Conservation (phyloP, 805 yeast species). For the Hanseniaspora osmophila region DNA sequence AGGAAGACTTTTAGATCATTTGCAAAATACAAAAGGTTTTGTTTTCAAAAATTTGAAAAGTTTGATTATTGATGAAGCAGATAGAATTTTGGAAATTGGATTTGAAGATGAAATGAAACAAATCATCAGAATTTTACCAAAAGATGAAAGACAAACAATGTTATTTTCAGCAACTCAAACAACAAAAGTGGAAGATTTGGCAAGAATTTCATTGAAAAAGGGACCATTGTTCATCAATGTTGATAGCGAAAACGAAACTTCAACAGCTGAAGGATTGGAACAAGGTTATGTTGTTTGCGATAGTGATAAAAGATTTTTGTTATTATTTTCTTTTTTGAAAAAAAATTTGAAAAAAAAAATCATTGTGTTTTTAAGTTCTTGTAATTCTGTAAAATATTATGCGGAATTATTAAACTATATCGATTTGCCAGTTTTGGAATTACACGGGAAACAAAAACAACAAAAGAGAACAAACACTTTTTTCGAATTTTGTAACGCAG, state of each 20-base stretch:
- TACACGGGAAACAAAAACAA: constrained; percentile 97
- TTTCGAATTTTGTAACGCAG: constrained; percentile 95
- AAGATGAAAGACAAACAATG: constrained; percentile 90
- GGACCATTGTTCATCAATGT: constrained; percentile 93
- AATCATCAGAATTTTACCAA: constrained; percentile 84
- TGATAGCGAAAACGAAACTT: constrained; percentile 63
- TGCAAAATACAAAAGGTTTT: constrained; percentile 89
- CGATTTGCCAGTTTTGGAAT: constrained; percentile 88
- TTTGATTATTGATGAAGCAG: constrained; percentile 93
- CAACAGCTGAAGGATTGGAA: constrained; percentile 93
- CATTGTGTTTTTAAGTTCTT: constrained; percentile 88
- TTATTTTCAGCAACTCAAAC: constrained; percentile 98
- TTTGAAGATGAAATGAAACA: constrained; percentile 98
- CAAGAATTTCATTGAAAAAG: constrained; percentile 85
- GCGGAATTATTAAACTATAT: constrained; percentile 91
- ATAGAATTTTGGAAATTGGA: constrained; percentile 91
- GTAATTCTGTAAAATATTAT: constrained; percentile 93
- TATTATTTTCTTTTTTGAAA: constrained; percentile 84
- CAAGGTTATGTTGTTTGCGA: constrained; percentile 98
- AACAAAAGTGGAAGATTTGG: constrained; percentile 94
- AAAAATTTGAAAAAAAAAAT: constrained; percentile 83
- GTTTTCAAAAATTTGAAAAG: constrained; percentile 91
- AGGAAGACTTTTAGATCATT: constrained; percentile 89
- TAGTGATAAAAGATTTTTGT: constrained; percentile 80
- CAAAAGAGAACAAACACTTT: constrained; percentile 97